phyloP scores from a whole-genome alignment of 1,284 basidiomycete species.

The Fomitopsis pinicola region DNA sequence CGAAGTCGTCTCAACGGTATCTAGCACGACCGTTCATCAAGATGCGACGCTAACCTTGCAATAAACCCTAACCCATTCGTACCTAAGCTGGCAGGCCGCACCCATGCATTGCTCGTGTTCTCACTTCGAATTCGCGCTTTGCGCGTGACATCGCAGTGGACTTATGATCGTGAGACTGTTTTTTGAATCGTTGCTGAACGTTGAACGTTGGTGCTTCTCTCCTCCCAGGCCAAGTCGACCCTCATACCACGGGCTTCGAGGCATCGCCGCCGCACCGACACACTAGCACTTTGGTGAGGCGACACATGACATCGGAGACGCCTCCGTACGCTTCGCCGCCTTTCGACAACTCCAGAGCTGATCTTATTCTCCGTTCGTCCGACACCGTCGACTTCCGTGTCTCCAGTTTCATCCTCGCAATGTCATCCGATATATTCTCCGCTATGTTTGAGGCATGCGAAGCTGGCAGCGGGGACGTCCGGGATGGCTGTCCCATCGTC shows the following conservation, averaged over 20 bases:
- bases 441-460: conserved; percentile 6
- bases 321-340: not conserved
- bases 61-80: no score
- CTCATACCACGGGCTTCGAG: not conserved
- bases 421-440: not conserved
- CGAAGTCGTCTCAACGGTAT: no score
- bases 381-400: conserved; percentile 4
- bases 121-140: no score
- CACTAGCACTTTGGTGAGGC: no score
- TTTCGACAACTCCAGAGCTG: not conserved
- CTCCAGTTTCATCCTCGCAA: not conserved
- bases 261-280: not conserved
- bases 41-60: no score
- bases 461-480: not conserved
- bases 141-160: no score
- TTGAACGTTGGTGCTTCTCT: no score
- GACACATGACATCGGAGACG: not conserved
- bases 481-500: not conserved
- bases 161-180: no score
- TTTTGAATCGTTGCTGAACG: no score
- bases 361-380: conserved; percentile 3
- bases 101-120: no score
- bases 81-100: no score
- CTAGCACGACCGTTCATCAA: no score
- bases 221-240: not conserved